Conservation (phyloP, 345 rosid genomes). For the Boechera stricta region DNA sequence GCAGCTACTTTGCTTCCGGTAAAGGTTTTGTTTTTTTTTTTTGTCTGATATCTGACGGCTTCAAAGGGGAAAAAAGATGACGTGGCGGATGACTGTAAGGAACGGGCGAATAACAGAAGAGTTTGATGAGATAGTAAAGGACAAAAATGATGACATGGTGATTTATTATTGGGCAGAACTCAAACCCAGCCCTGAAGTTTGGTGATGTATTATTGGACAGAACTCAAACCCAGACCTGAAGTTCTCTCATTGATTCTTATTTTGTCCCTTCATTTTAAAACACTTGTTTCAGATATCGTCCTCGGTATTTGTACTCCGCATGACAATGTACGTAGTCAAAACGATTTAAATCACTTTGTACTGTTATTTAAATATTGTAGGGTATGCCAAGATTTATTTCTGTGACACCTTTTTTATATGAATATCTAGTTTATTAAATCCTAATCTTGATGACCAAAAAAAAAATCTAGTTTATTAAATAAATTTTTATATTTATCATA, state of each 20-base stretch:
- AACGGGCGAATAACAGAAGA: conserved; percentile 30
- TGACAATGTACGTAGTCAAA: not conserved
- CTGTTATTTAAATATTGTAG: not conserved
- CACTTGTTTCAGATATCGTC: not conserved
- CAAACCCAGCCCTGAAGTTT: conserved; percentile 41
- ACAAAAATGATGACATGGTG: conserved; percentile 31
- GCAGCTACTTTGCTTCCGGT: conserved; percentile 41
- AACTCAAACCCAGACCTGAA: conserved; percentile 38
- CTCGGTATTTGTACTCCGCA: not conserved
- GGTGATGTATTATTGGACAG: not conserved
- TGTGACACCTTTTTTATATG: no score
- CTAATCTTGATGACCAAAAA: no score
- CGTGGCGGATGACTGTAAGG: conserved; percentile 24
- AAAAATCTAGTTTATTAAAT: no score
- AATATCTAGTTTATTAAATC: no score
- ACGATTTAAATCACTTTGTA: not conserved
- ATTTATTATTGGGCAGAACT: conserved; percentile 5
- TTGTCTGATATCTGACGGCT: conserved; percentile 25
- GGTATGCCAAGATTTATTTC: no score
- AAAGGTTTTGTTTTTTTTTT: conserved; percentile 34
- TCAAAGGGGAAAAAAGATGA: conserved; percentile 5
- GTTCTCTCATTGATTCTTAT: conserved; percentile 22
- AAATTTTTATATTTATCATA: no score
- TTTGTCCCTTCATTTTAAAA: not conserved
- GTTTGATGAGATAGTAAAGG: conserved; percentile 6